phyloP scores from a whole-genome alignment of 108 stramenopile genomes.

The Skeletonema costatum region DNA sequence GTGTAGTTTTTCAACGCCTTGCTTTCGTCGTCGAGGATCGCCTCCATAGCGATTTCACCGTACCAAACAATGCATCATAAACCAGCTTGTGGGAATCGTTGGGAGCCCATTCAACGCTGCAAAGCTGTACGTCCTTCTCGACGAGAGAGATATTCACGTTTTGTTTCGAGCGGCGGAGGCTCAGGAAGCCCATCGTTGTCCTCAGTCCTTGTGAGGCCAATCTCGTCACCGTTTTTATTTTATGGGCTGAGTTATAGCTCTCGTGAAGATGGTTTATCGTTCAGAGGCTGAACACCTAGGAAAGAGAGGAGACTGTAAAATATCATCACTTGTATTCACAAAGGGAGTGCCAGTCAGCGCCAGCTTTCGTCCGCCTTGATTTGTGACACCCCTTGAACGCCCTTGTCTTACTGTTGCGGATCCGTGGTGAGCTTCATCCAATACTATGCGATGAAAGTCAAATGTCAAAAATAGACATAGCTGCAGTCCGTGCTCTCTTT shows the following conservation, averaged over 20 bases:
- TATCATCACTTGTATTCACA: constrained; percentile 51
- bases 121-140: constrained; percentile 47
- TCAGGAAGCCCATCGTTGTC: constrained; percentile 52
- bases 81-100: constrained; percentile 53
- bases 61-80: constrained; percentile 60
- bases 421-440: constrained; percentile 65
- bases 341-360: constrained; percentile 61
- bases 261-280: constrained; percentile 44
- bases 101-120: constrained; percentile 31
- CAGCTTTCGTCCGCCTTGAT: constrained; percentile 45
- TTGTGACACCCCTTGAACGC: constrained; percentile 34
- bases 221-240: constrained; percentile 54
- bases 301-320: constrained; percentile 45
- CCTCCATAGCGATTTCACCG: constrained; percentile 30
- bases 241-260: constrained; percentile 57
- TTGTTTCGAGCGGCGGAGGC: constrained; percentile 59
- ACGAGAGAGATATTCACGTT: constrained; percentile 39
- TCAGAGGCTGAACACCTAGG: constrained; percentile 50
- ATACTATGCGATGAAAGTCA: constrained; percentile 56
- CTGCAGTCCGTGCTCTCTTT: constrained; percentile 2
- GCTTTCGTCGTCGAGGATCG: constrained; percentile 22
- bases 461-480: constrained; percentile 42
- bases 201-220: constrained; percentile 60
- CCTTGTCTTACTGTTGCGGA: constrained; percentile 45
- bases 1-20: constrained; percentile 28